Evolutionary conservation across 768 basidiomycete genomes (phyloP).

Genomic region (Termitomyces eurrhizus): DNA sequence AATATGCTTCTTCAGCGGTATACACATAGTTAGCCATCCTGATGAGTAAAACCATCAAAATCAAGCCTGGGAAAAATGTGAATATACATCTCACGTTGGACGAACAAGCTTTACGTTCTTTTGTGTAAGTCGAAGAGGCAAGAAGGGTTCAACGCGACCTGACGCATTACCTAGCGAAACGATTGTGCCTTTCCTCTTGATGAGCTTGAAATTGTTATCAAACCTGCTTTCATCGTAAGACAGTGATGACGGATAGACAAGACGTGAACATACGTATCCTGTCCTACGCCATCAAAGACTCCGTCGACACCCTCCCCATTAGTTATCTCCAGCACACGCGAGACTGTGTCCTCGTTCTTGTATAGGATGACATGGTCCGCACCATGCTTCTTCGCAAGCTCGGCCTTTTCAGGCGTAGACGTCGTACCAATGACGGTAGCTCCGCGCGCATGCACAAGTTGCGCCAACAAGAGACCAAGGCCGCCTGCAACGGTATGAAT

Average conservation of each 20-base stretch:
- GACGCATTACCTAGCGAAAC: constrained; percentile 92
- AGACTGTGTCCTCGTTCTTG: constrained; percentile 65
- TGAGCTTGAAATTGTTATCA: constrained; percentile 74
- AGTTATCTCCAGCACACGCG: constrained; percentile 70
- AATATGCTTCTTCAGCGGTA: constrained; percentile 66
- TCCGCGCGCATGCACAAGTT: constrained; percentile 68
- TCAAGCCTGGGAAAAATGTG: background rate
- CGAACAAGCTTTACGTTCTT: constrained; percentile 82
- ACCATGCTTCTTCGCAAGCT: constrained; percentile 71
- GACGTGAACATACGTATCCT: constrained; percentile 70
- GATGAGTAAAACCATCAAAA: background rate
- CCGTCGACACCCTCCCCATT: constrained; percentile 78
- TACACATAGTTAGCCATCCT: constrained; percentile 70
- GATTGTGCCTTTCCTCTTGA: constrained; percentile 84
- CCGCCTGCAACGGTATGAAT: constrained; percentile 93
- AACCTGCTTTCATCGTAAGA: constrained; percentile 41
- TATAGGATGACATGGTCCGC: constrained; percentile 87
- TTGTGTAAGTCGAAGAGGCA: constrained; percentile 63
- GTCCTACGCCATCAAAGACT: constrained; percentile 94
- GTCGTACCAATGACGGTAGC: constrained; percentile 95
- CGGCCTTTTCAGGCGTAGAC: constrained; percentile 79
- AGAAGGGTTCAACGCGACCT: constrained; percentile 73
- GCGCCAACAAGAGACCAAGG: constrained; percentile 63
- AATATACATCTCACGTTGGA: constrained; percentile 51
- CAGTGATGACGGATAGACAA: background rate